A percentile compares a stretch with the other conserved stretches of the same genome.
Conservation (phyloP, 176 grass and related monocot species). For the Eragrostis curvula region DNA sequence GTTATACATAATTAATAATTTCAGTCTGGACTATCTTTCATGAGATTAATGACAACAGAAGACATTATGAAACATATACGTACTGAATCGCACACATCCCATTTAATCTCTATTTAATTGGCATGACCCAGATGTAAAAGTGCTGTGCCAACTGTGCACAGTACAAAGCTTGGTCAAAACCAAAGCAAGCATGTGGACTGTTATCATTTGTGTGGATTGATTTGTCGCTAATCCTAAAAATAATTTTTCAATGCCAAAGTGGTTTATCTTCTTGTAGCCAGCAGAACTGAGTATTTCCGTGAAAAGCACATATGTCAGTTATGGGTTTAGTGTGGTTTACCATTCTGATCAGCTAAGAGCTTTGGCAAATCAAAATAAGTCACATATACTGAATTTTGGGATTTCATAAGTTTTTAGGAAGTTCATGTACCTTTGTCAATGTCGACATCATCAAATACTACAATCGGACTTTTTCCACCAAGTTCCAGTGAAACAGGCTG, state of each 20-base stretch:
- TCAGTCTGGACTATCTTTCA: constrained; percentile 8
- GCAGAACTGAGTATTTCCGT: not conserved
- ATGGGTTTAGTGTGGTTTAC: not conserved
- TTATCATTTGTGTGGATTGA: not conserved
- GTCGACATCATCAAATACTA: constrained; percentile 98
- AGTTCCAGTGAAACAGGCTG: constrained; percentile 98
- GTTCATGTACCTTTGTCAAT: constrained; percentile 81
- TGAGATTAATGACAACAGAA: not conserved
- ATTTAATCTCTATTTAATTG: constrained; percentile 23
- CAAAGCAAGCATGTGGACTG: not conserved
- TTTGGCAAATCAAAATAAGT: not conserved
- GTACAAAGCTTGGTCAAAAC: constrained; percentile 18
- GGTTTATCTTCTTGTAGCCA: not conserved
- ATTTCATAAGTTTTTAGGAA: constrained; percentile 18
- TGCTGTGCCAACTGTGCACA: not conserved
- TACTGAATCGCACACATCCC: not conserved
- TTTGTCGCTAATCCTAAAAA: not conserved
- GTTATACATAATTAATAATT: constrained; percentile 24
- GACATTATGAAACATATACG: not conserved
- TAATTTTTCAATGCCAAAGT: constrained; percentile 8
- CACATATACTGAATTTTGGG: not conserved
- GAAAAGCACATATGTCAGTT: not conserved
- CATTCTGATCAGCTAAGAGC: not conserved
- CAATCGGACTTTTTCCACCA: constrained; percentile 98
- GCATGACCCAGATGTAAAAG: not conserved